Evolutionary conservation across 352 stramenopile genomes (phyloP).

Genomic region (Globisporangium takayamanum): DNA sequence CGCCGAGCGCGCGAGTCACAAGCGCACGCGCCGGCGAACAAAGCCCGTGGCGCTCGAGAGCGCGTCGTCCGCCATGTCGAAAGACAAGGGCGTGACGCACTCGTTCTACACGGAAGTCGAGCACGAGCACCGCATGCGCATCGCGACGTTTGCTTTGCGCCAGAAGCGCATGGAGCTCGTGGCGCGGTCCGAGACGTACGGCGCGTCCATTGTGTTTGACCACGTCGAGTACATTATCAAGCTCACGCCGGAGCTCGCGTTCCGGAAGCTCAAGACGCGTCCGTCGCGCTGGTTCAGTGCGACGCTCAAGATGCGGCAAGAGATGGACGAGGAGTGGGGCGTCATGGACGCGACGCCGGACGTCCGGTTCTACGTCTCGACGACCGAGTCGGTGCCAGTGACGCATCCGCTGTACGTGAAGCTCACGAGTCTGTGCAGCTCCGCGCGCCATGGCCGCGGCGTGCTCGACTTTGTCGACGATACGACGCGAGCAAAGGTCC

Average conservation of each 20-base stretch:
- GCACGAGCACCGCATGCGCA: slow-evolving; percentile 20
- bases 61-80: slow-evolving; percentile 24
- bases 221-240: slow-evolving; percentile 61
- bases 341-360: slow-evolving; percentile 67
- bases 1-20: slow-evolving; percentile 1
- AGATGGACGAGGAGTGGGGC: slow-evolving; percentile 50
- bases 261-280: slow-evolving; percentile 54
- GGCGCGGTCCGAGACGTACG: slow-evolving; percentile 36
- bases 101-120: slow-evolving; percentile 75
- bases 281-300: slow-evolving; percentile 68
- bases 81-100: slow-evolving; percentile 66
- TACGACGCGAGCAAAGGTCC: slow-evolving; percentile 27
- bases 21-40: not conserved
- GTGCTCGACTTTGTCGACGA: slow-evolving; percentile 50
- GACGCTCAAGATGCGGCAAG: slow-evolving; percentile 79
- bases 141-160: slow-evolving; percentile 34
- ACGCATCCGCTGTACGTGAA: slow-evolving; percentile 37
- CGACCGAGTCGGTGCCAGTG: slow-evolving; percentile 46
- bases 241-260: slow-evolving; percentile 43
- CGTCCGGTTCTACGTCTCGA: slow-evolving; percentile 72
- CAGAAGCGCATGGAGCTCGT: slow-evolving; percentile 36
- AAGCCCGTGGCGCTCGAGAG: slow-evolving; percentile 28
- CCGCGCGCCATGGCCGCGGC: slow-evolving; percentile 31
- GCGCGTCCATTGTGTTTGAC: slow-evolving; percentile 57
- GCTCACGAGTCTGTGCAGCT: slow-evolving; percentile 26